phyloP scores from a whole-genome alignment of 2,329 filamentous ascomycete species.

The Chaetomiaceae sp. region DNA sequence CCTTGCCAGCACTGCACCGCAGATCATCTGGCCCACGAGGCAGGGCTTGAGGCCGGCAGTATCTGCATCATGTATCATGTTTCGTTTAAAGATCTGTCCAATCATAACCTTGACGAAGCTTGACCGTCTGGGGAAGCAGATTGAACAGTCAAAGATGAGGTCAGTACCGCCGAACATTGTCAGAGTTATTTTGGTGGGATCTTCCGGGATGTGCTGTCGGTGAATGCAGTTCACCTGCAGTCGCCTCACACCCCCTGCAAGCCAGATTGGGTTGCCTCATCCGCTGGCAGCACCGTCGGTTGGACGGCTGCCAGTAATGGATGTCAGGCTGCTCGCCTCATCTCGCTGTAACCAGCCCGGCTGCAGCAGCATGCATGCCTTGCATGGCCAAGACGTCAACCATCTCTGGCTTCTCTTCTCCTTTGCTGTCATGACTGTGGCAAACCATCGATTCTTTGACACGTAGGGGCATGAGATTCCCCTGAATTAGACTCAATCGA shows the following conservation, averaged over 20 bases:
- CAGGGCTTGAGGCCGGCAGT: not conserved
- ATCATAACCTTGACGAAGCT: not conserved
- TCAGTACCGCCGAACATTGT: not conserved
- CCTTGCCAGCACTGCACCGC: not conserved
- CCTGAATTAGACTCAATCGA: too few species aligned
- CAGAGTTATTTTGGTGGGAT: too few species aligned
- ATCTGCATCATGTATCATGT: not conserved
- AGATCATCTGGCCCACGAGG: not conserved
- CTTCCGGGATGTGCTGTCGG: not conserved
- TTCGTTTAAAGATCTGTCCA: not conserved
- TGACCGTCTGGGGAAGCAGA: not conserved
- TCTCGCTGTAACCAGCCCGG: not conserved
- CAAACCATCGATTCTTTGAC: not conserved
- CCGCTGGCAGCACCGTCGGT: not conserved
- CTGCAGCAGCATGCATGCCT: not conserved
- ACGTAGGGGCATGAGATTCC: too few species aligned
- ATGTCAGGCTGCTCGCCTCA: slow-evolving; percentile 6
- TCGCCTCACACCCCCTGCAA: not conserved
- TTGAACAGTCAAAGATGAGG: not conserved
- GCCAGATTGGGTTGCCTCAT: too few species aligned
- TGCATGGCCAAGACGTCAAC: not conserved
- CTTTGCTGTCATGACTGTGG: not conserved
- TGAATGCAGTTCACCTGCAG: slow-evolving; percentile 1
- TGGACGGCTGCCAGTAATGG: too few species aligned
- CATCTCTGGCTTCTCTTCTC: not conserved